Evolutionary conservation across 768 basidiomycete species (phyloP).

Genomic region (Mycena filopes): DNA sequence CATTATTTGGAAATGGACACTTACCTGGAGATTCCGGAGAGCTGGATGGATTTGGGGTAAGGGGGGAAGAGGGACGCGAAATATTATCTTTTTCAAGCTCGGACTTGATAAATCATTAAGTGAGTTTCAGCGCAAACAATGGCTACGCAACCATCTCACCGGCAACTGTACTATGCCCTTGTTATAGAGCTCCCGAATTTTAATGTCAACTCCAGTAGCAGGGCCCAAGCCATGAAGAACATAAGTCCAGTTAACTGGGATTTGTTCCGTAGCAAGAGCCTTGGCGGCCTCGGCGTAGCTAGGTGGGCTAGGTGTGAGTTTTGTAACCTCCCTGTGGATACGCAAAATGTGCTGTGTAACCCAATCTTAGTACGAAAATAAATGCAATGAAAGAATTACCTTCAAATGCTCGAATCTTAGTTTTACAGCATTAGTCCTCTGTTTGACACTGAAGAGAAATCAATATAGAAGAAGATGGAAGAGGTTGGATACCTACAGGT

Average conservation of each 20-base stretch:
- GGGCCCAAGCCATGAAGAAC: not conserved
- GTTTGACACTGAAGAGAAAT: too few species aligned
- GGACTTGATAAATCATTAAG: not conserved
- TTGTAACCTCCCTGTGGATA: too few species aligned
- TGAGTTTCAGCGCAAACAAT: not conserved
- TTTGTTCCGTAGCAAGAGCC: not conserved
- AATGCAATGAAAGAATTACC: too few species aligned
- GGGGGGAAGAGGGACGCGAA: not conserved
- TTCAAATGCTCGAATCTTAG: too few species aligned
- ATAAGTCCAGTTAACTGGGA: not conserved
- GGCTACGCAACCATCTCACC: not conserved
- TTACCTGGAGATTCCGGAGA: too few species aligned
- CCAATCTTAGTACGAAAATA: too few species aligned
- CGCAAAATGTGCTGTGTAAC: too few species aligned
- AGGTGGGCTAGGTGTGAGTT: not conserved
- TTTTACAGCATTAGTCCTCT: too few species aligned
- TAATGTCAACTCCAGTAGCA: not conserved
- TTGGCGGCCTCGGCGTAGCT: not conserved
- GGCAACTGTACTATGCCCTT: not conserved
- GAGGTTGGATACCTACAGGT: too few species aligned
- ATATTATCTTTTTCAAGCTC: not conserved
- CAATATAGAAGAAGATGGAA: too few species aligned
- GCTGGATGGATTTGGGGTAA: too few species aligned
- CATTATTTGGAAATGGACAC: too few species aligned
- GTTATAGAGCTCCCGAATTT: not conserved